Percentiles rank a stretch among this genome's conserved stretches.
Conservation (phyloP, 495 filamentous ascomycete species). For the Podospora didyma region DNA sequence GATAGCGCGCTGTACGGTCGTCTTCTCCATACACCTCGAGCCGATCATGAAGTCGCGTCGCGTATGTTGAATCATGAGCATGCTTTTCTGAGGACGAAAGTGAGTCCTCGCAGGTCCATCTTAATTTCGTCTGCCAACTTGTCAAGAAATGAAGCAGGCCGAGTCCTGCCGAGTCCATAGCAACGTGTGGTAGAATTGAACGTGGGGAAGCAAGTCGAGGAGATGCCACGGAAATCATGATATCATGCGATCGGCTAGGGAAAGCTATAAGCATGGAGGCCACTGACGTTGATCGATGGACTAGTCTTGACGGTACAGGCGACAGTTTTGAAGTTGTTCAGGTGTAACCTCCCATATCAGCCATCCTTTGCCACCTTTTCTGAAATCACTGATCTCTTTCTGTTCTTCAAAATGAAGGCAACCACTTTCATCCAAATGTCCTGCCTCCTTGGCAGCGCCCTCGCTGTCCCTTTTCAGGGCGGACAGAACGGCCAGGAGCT, state of each 20-base stretch:
- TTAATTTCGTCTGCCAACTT: not conserved
- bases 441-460: slow-evolving; percentile 12
- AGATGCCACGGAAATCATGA: not conserved
- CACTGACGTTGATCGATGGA: too few species aligned
- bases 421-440: slow-evolving; percentile 6
- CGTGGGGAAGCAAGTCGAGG: not conserved
- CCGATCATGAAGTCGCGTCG: not conserved
- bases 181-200: not conserved
- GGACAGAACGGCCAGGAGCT: not conserved
- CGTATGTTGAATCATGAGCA: not conserved
- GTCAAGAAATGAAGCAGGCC: not conserved
- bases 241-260: not conserved
- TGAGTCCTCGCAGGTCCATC: not conserved
- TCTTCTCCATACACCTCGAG: not conserved
- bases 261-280: not conserved
- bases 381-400: not conserved
- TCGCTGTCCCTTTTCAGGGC: slow-evolving; percentile 1
- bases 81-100: not conserved
- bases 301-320: too few species aligned
- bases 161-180: not conserved
- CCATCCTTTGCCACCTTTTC: not conserved
- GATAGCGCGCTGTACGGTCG: not conserved
- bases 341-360: too few species aligned
- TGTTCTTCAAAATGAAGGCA: slow-evolving; percentile 17
- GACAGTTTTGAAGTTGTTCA: too few species aligned